Percentiles rank a stretch among this genome's conserved stretches.
These are phyloP conservation scores for Suhomyces maxii DNA, from an alignment of 1,139 yeast species.

Conservation along the genomic window DNA sequence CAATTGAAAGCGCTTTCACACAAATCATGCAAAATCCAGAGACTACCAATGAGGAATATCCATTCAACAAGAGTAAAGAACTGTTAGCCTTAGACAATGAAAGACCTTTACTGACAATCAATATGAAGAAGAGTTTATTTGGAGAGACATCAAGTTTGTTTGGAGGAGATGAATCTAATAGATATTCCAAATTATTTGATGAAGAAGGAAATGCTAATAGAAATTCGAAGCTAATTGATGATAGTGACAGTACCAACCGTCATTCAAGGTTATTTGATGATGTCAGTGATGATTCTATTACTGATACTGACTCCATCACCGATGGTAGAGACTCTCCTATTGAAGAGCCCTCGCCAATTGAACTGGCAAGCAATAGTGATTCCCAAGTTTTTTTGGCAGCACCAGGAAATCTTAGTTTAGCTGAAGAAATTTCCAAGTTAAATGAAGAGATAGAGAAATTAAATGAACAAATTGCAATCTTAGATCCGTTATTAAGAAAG, in stretches of 20 bases:
- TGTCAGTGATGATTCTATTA: conserved; percentile 32
- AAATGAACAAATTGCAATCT: conserved; percentile 59
- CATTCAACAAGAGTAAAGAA: background rate
- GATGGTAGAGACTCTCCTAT: conserved; percentile 21
- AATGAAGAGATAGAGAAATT: conserved; percentile 60
- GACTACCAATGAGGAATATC: background rate
- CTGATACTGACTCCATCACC: conserved; percentile 33
- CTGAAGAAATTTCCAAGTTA: conserved; percentile 63
- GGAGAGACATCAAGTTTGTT: conserved; percentile 34
- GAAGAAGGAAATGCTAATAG: background rate
- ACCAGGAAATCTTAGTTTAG: conserved; percentile 66
- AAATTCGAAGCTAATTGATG: background rate
- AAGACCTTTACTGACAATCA: conserved; percentile 15
- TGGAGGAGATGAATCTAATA: conserved; percentile 19
- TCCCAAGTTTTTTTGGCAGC: conserved; percentile 52
- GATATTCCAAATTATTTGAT: background rate
- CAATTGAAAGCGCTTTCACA: conserved; percentile 70
- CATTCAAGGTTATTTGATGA: conserved; percentile 39
- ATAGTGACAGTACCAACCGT: conserved; percentile 13
- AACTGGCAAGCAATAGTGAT: conserved; percentile 14
- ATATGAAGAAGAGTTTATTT: conserved; percentile 36
- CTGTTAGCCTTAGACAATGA: conserved; percentile 1
- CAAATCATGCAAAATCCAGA: conserved; percentile 50
- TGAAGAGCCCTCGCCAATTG: conserved; percentile 11
- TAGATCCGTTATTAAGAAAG: conserved; percentile 67